Base-by-base conservation (phyloP, 768 basidiomycete species). In the Tulasnella sp. region DNA sequence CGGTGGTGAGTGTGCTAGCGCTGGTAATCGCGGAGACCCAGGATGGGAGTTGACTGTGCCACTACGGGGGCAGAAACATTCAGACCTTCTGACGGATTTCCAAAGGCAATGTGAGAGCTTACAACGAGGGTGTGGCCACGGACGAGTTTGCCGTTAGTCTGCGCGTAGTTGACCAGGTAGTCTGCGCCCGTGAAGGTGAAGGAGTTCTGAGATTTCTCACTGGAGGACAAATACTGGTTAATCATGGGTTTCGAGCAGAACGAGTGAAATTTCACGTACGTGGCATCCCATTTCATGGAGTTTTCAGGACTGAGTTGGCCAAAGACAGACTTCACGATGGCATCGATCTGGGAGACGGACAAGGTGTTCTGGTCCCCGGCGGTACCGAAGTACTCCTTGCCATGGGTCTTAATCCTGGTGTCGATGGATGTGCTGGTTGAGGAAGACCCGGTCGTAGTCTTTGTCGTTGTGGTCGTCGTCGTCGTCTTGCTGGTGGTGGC, bases 251-350 rank as follows among this genome's bases (percentile, higher is more conserved):
- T n/a, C n/a, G n/a, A n/a, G n/a, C n/a, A n/a, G n/a, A n/a, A n/a
- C n/a, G n/a, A n/a, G n/a, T n/a, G n/a, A n/a, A n/a, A n/a, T n/a
- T n/a, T 46, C 40, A 24, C 64, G 46, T 16, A 73, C 72, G 69
- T 72, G 28, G 76, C 69, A 75, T 80, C 46, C 46, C 54, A 79
- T 28, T 81, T 80, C 80, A 78, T 81, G 12, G 44, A 73, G 72
- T 82, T 82, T 41, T 83, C 82, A 72, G 82, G 82, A 6, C 82
- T 83, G 22, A 83, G 48, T n/a, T 77, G 76, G 37, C 76, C 80
- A 73, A 83, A 83, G 22, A 82, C 74, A 16, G 74, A 64, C 48
- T 76, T 40, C 24, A 82, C 20, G 54, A 83, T 77, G 40, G 72
- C 76, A 22, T 41, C 37, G 72, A 81, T 81, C 77, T 77, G 78